Conservation (phyloP, 257 asterid species). For the Fraxinus cuspidata region DNA sequence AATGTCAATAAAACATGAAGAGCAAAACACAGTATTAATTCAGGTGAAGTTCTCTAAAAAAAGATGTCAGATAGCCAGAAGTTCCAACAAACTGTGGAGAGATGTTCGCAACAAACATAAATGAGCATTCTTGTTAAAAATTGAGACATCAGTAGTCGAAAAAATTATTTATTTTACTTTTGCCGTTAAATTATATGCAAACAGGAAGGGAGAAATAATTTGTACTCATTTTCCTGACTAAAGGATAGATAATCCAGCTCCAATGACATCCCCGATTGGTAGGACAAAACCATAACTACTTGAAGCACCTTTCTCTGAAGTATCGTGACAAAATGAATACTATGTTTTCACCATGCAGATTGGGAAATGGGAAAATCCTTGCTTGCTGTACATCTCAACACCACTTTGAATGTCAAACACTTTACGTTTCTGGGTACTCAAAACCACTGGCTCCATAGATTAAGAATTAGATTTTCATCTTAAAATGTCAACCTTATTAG, state of each 20-base stretch:
- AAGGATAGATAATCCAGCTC: slow-evolving; percentile 92
- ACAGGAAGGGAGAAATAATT: background rate
- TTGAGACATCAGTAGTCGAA: background rate
- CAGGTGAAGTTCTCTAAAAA: no score
- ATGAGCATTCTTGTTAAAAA: background rate
- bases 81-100: no score
- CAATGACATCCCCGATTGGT: slow-evolving; percentile 92
- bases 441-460: slow-evolving; percentile 60
- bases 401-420: slow-evolving; percentile 38
- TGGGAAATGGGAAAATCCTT: no score
- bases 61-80: no score
- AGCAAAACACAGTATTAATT: no score
- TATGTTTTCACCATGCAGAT: no score
- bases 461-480: no score
- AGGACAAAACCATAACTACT: slow-evolving; percentile 58
- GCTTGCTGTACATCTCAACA: no score
- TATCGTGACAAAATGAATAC: slow-evolving; percentile 81
- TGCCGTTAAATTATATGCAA: background rate
- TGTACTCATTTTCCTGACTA: slow-evolving; percentile 95
- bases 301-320: slow-evolving; percentile 88
- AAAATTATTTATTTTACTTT: background rate
- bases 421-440: slow-evolving; percentile 86
- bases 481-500: no score
- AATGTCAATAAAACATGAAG: background rate
- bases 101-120: background rate